Conservation (phyloP, 768 basidiomycete species). For the Candolleomyces eurysporus region DNA sequence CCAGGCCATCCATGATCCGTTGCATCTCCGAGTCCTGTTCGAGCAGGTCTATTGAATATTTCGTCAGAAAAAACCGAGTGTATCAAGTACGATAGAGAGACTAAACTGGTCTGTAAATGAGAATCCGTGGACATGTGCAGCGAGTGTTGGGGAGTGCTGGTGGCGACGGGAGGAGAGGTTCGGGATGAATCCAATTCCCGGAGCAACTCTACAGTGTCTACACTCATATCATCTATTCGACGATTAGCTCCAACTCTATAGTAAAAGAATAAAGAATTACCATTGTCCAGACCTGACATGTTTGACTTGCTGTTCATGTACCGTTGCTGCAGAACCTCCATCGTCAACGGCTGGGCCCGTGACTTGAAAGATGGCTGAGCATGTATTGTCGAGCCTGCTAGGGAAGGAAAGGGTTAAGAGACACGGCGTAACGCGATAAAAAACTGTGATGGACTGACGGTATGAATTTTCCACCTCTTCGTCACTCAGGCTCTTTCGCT, state of each 20-base stretch:
- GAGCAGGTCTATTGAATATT: constrained; percentile 49
- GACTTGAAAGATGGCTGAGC: constrained; percentile 31
- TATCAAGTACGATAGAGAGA: constrained; percentile 11
- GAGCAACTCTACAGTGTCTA: constrained; percentile 37
- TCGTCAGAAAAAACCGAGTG: not conserved
- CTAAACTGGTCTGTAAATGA: constrained; percentile 54
- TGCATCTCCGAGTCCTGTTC: constrained; percentile 76
- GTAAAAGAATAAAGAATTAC: not conserved
- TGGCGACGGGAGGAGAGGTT: constrained; percentile 45
- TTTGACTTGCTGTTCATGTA: constrained; percentile 25
- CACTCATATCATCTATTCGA: constrained; percentile 29
- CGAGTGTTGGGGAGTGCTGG: constrained; percentile 55
- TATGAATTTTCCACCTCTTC: constrained; percentile 57
- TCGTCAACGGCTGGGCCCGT: constrained; percentile 39
- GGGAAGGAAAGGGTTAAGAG: constrained; percentile 10
- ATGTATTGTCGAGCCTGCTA: constrained; percentile 19
- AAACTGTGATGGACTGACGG: constrained; percentile 37
- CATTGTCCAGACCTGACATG: not conserved
- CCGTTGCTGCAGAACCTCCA: constrained; percentile 41
- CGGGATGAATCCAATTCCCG: constrained; percentile 38
- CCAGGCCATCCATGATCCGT: constrained; percentile 53
- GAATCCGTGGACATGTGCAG: constrained; percentile 53
- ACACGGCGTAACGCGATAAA: not conserved
- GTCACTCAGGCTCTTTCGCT: constrained; percentile 63
- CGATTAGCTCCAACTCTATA: not conserved